Evolutionary conservation across 495 filamentous ascomycete genomes (phyloP), one percentile per base, ranked within the genome.

Genomic region (Ramalina intermedia): DNA sequence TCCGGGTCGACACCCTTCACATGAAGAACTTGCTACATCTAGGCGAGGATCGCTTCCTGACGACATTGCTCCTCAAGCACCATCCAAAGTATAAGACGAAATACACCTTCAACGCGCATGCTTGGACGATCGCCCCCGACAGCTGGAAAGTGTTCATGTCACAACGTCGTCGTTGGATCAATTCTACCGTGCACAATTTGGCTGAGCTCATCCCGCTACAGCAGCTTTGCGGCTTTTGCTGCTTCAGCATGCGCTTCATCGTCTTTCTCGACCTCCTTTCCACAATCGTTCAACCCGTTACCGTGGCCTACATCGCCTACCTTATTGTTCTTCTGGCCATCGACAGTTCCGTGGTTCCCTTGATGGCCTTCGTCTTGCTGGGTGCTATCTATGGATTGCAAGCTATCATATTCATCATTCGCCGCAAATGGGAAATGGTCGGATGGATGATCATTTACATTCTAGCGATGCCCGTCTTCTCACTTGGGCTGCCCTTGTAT

Each of bases 401-500:
- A 59, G 90, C 86, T 20, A 80, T 99, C 61, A 95, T 99, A 60
- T 99, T 99, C 71, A 91, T 96, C 61, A 57, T 95, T 46, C 79
- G 85, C 43, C 81, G 91, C 54, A 94, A 95, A 69, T 99, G 91
- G 91, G 87, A 99, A 61, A 94, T 95, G 86, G 82, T 99, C 53
- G 91, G 89, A 14, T 99, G 91, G 91, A 94, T 99, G 88, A 66
- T 99, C 52, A 78, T 99, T 46, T 99, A 99, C 66, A 71, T 99
- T 41, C 56, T 91, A 21, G 93, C 91, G 46, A 81, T 94, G 47
- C 91, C 91, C 12, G 78, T 99, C 54, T 96, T 94, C 75, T 79
- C 85, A 26, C 84, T 94, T 53, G 88, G 78, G 45, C 72, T 99
- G 7, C 91, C 91, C 1, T 73, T 99, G 6, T 99, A 96, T 66